Conservation (phyloP, 257 asterid species). For the Linaria vulgaris region DNA sequence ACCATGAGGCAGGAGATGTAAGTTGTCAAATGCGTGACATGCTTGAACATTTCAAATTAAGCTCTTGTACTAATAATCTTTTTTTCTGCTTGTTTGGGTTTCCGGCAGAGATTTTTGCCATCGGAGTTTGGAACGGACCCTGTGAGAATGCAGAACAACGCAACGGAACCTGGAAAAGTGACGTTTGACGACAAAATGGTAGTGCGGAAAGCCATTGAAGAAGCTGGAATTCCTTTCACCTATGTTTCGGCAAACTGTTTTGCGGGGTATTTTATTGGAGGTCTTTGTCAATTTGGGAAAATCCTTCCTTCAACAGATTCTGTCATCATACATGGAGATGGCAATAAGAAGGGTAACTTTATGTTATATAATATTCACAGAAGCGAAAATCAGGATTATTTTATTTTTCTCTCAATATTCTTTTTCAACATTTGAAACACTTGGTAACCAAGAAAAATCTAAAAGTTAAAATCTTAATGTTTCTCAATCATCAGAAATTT, state of each 20-base stretch:
- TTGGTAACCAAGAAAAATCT: no score
- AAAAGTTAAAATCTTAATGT: no score
- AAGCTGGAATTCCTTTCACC: conserved; percentile 59
- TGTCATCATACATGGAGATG: conserved; percentile 51
- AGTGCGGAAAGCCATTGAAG: conserved; percentile 68
- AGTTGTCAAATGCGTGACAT: no score
- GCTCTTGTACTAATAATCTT: no score
- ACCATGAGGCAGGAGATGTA: no score
- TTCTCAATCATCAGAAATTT: no score
- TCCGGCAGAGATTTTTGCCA: conserved; percentile 58
- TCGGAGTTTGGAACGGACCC: conserved; percentile 75
- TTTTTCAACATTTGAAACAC: no score
- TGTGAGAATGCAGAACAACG: conserved; percentile 19
- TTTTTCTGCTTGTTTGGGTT: not conserved
- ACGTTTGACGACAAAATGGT: conserved; percentile 59
- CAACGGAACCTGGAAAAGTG: not conserved
- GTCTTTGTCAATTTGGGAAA: conserved; percentile 38
- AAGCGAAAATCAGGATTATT: no score
- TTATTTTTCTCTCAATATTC: no score
- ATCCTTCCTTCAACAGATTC: conserved; percentile 46
- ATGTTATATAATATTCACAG: no score
- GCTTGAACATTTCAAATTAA: no score
- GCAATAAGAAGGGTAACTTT: conserved; percentile 48
- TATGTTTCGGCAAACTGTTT: conserved; percentile 62
- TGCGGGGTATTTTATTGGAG: conserved; percentile 54